Evolutionary conservation across 225 moss, liverwort and hornwort genomes (phyloP).

Genomic region (Physcomitrium patens): DNA sequence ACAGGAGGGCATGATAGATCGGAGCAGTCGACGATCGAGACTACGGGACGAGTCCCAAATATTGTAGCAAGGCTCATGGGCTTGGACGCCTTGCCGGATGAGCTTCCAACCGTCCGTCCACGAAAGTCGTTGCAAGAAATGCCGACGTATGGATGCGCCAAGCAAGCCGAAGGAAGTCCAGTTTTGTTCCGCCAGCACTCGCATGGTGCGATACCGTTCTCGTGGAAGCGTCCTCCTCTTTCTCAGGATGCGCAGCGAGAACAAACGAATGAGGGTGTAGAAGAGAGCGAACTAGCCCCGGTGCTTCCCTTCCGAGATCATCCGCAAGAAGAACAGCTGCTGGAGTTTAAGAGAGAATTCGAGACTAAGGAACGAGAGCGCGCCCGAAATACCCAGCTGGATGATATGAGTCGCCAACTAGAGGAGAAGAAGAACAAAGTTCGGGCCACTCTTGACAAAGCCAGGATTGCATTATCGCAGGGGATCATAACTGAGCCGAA

Average conservation of each 20-base stretch:
- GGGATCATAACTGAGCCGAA: constrained; percentile 47
- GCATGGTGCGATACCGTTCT: constrained; percentile 43
- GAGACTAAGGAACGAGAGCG: constrained; percentile 58
- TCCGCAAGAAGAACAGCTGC: constrained; percentile 84
- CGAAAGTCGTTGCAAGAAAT: constrained; percentile 42
- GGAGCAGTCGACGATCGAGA: constrained; percentile 42
- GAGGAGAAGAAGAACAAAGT: constrained; percentile 66
- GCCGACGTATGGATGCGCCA: constrained; percentile 27
- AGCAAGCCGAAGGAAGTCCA: constrained; percentile 28
- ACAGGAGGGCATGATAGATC: constrained; percentile 45
- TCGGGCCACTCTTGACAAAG: constrained; percentile 70
- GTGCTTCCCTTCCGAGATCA: constrained; percentile 67
- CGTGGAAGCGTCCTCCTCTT: constrained; percentile 58
- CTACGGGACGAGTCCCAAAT: constrained; percentile 59
- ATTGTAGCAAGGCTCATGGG: constrained; percentile 87
- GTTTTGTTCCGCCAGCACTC: constrained; percentile 34
- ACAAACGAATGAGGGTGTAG: constrained; percentile 37
- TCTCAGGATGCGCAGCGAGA: constrained; percentile 37
- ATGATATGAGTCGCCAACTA: constrained; percentile 52
- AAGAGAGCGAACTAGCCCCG: constrained; percentile 43
- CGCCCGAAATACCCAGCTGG: constrained; percentile 32
- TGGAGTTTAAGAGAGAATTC: constrained; percentile 84
- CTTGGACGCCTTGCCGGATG: constrained; percentile 71
- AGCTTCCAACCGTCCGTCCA: constrained; percentile 32
- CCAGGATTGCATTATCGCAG: constrained; percentile 55